These are phyloP conservation scores for Halocafeteria seosinensis DNA, from an alignment of 108 stramenopile genomes.

Conservation along the genomic window DNA sequence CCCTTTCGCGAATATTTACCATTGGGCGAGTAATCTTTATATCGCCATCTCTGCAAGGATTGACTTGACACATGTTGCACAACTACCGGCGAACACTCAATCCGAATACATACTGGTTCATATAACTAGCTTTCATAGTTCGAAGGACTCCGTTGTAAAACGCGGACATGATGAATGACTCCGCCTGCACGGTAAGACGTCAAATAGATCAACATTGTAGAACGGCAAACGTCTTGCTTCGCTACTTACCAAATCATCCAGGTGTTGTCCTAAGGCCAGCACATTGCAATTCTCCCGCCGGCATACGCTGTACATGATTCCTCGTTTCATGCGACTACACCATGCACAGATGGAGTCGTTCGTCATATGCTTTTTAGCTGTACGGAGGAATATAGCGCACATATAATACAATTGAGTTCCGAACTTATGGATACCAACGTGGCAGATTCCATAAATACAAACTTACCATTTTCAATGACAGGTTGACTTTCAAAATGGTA, in stretches of 20 bases:
- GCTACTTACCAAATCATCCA: conserved; percentile 88
- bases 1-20: conserved; percentile 72
- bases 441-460: too few relatives aligned
- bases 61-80: too few relatives aligned
- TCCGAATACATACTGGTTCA: too few relatives aligned
- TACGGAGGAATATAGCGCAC: conserved; percentile 65
- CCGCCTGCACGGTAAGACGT: too few relatives aligned
- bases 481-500: too few relatives aligned
- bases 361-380: conserved; percentile 56
- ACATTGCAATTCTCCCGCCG: conserved; percentile 71
- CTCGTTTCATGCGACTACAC: conserved; percentile 93
- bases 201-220: too few relatives aligned
- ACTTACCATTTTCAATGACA: too few relatives aligned
- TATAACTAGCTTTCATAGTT: conserved; percentile 92
- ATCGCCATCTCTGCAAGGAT: conserved; percentile 56
- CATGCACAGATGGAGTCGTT: conserved; percentile 77
- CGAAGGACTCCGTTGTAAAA: conserved; percentile 91
- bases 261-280: conserved; percentile 84
- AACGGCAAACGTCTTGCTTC: too few relatives aligned
- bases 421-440: too few relatives aligned
- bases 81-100: too few relatives aligned
- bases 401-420: too few relatives aligned
- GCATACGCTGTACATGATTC: conserved; percentile 75
- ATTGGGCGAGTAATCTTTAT: conserved; percentile 85
- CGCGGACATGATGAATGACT: conserved; percentile 89